phyloP scores from a whole-genome alignment of 179 eudicot species.

The Heliamphora pulchella region DNA sequence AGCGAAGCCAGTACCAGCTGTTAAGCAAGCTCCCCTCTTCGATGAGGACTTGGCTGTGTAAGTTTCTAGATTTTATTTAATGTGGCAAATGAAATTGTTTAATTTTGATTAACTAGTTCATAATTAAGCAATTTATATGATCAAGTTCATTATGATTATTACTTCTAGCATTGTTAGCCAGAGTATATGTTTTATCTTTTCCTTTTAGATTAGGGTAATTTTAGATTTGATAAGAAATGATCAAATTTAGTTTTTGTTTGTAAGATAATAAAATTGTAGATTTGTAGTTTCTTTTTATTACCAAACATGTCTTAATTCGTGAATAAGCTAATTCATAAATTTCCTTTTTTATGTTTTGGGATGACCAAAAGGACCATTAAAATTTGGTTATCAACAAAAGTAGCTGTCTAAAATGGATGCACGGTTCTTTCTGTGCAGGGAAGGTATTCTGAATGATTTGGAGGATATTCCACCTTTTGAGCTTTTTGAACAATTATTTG shows the following conservation, averaged over 20 bases:
- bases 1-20: slow-evolving; percentile 86
- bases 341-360: neutral
- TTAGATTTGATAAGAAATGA: neutral
- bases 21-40: slow-evolving; percentile 83
- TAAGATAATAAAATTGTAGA: neutral
- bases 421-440: slow-evolving; percentile 45
- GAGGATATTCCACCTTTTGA: slow-evolving; percentile 67
- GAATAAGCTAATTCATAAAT: neutral
- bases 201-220: neutral
- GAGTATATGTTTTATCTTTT: neutral
- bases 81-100: slow-evolving; percentile 6
- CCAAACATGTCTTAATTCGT: neutral
- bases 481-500: slow-evolving; percentile 74
- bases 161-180: neutral
- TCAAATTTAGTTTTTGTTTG: neutral
- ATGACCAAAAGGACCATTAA: neutral
- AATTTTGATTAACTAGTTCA: neutral
- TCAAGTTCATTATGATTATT: too few relatives aligned
- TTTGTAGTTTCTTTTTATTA: neutral
- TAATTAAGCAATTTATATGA: neutral
- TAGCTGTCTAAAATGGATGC: slow-evolving; percentile 17
- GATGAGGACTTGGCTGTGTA: slow-evolving; percentile 96
- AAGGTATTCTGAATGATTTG: slow-evolving; percentile 56
- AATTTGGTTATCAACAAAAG: neutral
- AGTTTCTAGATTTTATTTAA: slow-evolving; percentile 23